Evolutionary conservation across 108 stramenopile species (phyloP).

Genomic region (Hondaea fermentalgiana): DNA sequence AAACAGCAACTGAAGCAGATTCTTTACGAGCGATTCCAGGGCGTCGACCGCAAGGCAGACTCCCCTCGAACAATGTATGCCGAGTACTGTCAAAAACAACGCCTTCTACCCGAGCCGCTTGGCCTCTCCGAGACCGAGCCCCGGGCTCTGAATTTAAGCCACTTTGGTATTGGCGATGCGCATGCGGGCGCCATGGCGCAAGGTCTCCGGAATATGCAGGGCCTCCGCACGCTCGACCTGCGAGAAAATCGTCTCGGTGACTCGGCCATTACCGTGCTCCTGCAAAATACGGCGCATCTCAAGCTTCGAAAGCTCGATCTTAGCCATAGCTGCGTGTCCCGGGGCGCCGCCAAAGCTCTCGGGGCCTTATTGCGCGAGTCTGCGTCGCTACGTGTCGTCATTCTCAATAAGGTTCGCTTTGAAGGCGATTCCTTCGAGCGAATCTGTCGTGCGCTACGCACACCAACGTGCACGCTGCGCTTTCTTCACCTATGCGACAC

Average conservation of each 20-base stretch:
- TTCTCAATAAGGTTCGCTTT: background rate
- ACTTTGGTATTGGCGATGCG: background rate
- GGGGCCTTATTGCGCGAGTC: background rate
- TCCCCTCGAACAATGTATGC: background rate
- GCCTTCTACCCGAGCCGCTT: background rate
- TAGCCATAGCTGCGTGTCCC: background rate
- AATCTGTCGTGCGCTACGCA: background rate
- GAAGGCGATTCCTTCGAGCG: background rate
- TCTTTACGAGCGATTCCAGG: background rate
- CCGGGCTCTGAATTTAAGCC: background rate
- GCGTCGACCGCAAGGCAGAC: background rate
- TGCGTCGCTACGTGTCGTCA: background rate
- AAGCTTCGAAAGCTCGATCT: background rate
- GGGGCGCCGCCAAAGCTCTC: background rate
- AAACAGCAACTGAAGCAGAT: background rate
- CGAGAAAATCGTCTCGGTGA: background rate
- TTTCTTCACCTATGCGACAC: background rate
- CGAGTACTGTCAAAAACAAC: background rate
- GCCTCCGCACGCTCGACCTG: background rate
- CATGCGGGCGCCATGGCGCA: background rate
- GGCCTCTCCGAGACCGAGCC: background rate
- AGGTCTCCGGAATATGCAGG: background rate
- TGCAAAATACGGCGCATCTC: background rate
- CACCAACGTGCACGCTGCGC: background rate
- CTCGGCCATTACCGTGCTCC: background rate